Percentiles rank a stretch among this genome's conserved stretches.
phyloP scores from a whole-genome alignment of 768 basidiomycete genomes.

The Xerocomus potaroensis region DNA sequence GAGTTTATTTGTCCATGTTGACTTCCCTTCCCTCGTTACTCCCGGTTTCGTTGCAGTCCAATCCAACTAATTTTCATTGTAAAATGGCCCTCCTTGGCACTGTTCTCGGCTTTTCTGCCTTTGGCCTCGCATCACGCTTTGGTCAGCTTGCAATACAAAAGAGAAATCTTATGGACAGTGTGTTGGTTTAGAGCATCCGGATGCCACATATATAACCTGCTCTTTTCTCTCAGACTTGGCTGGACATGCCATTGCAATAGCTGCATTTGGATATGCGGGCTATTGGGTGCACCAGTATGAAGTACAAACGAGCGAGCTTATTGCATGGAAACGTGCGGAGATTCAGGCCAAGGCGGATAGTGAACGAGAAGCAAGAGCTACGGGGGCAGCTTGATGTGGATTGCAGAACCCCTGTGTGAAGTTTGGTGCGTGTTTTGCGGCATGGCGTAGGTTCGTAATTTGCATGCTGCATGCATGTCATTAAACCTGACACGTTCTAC shows the following conservation, averaged over 20 bases:
- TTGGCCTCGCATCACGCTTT: constrained; percentile 79
- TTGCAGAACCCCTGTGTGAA: neutral
- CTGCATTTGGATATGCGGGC: constrained; percentile 64
- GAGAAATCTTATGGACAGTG: constrained; percentile 75
- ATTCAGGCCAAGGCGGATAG: constrained; percentile 45
- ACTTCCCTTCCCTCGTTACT: constrained; percentile 12
- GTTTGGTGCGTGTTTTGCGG: neutral
- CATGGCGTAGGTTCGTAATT: constrained; percentile 23
- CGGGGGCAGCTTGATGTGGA: constrained; percentile 21
- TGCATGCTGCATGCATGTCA: neutral
- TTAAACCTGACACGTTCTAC: constrained; percentile 5
- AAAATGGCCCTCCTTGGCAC: constrained; percentile 65
- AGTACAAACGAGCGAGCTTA: constrained; percentile 51
- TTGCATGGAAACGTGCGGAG: constrained; percentile 60
- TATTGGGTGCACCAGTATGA: constrained; percentile 76
- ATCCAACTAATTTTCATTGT: too few relatives aligned
- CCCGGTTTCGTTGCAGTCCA: too few relatives aligned
- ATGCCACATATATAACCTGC: neutral
- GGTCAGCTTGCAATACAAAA: constrained; percentile 87
- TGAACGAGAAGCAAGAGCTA: constrained; percentile 11
- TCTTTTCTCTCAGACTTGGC: constrained; percentile 51
- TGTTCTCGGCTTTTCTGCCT: constrained; percentile 71
- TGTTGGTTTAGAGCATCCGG: constrained; percentile 30
- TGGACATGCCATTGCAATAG: constrained; percentile 68
- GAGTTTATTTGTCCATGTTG: constrained; percentile 27